phyloP scores from a whole-genome alignment of 2,329 filamentous ascomycete species.

The Didymella keratinophila region DNA sequence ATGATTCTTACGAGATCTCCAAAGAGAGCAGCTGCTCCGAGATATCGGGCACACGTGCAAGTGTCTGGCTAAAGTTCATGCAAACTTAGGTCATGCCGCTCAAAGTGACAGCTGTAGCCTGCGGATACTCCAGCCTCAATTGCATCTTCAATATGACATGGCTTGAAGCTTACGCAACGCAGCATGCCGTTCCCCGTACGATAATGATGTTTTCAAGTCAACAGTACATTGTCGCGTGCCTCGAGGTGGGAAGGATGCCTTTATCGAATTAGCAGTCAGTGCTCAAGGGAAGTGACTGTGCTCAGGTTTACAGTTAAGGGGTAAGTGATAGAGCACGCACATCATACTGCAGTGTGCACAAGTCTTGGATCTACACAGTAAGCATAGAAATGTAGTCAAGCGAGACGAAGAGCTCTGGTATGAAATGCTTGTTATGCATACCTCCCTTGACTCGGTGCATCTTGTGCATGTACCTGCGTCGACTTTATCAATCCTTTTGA shows the following conservation, averaged over 20 bases:
- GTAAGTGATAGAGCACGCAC: conserved; percentile 2
- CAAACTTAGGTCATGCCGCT: conserved; percentile 3
- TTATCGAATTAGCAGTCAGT: conserved; percentile 5
- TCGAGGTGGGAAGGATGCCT: conserved; percentile 1
- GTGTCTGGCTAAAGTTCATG: conserved; percentile 1
- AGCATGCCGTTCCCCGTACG: background rate
- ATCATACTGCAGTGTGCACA: conserved; percentile 11
- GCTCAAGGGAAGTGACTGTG: conserved; percentile 13
- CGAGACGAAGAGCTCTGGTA: background rate
- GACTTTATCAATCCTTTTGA: background rate
- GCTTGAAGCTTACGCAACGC: background rate
- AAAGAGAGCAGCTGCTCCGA: conserved; percentile 7
- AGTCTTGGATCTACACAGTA: background rate
- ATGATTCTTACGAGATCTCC: background rate
- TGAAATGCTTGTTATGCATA: background rate
- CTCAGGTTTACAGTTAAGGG: conserved; percentile 3
- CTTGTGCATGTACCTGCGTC: background rate
- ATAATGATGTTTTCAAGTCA: background rate
- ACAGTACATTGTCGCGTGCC: background rate
- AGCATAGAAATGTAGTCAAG: background rate
- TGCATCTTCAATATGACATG: background rate
- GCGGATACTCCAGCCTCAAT: conserved; percentile 1
- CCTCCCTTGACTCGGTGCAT: background rate
- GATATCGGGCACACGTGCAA: conserved; percentile 5
- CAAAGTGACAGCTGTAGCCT: conserved; percentile 8